A percentile compares a stretch with the other conserved stretches of the same genome.
These are phyloP conservation scores for Simplicillium sp. DNA, from an alignment of 2,329 filamentous ascomycete genomes.

Conservation along the genomic window DNA sequence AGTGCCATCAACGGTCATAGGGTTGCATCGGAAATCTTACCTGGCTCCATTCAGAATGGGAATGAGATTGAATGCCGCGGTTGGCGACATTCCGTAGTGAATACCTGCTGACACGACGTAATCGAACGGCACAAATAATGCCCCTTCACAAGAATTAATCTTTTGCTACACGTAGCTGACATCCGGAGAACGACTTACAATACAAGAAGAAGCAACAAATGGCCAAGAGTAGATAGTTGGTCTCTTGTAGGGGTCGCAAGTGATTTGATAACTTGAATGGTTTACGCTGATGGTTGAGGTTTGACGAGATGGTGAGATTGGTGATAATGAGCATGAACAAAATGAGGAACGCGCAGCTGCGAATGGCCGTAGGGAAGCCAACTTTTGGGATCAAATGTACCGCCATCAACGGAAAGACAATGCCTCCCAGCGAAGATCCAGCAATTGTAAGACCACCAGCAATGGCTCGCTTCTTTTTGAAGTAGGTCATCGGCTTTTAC, in stretches of 20 bases:
- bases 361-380: conserved; percentile 25
- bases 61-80: conserved; percentile 25
- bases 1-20: background rate
- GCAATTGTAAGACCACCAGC: conserved; percentile 8
- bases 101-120: conserved; percentile 29
- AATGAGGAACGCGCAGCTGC: conserved; percentile 26
- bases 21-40: conserved; percentile 11
- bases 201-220: conserved; percentile 38
- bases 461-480: conserved; percentile 2
- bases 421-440: conserved; percentile 35
- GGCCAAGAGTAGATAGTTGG: conserved; percentile 25
- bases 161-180: background rate
- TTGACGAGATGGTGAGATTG: conserved; percentile 19
- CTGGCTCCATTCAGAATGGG: conserved; percentile 39
- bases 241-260: conserved; percentile 27
- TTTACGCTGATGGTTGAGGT: conserved; percentile 25
- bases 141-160: conserved; percentile 12
- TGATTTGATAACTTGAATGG: conserved; percentile 29
- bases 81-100: conserved; percentile 20
- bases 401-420: conserved; percentile 44
- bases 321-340: conserved; percentile 20
- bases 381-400: conserved; percentile 34
- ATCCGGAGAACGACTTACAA: conserved; percentile 9
- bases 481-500: background rate
- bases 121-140: conserved; percentile 33